Evolutionary conservation across 306 rosid genomes (phyloP).

Genomic region (Corylus heterophylla): DNA sequence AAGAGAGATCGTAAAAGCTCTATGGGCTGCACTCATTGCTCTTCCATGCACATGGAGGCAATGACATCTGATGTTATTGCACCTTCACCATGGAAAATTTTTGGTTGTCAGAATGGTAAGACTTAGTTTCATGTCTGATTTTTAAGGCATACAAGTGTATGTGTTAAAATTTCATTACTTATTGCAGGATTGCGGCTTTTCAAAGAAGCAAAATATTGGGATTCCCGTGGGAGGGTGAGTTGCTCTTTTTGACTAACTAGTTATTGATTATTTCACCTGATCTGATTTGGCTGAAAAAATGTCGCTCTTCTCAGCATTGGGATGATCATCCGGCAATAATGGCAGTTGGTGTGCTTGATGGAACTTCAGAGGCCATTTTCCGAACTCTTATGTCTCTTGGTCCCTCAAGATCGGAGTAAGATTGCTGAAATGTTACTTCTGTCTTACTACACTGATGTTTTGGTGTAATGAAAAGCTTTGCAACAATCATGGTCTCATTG

Average conservation of each 20-base stretch:
- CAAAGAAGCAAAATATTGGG: slow-evolving; percentile 76
- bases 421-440: slow-evolving; percentile 21
- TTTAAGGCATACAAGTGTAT: slow-evolving; percentile 19
- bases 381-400: slow-evolving; percentile 81
- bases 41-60: slow-evolving; percentile 53
- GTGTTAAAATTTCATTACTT: slow-evolving; percentile 20
- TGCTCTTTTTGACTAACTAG: slow-evolving; percentile 19
- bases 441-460: slow-evolving; percentile 11
- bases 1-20: slow-evolving; percentile 51
- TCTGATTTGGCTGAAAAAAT: slow-evolving; percentile 12
- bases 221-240: slow-evolving; percentile 62
- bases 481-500: not conserved
- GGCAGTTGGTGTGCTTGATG: slow-evolving; percentile 89
- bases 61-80: slow-evolving; percentile 79
- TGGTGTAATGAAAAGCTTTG: not conserved
- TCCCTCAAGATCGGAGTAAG: slow-evolving; percentile 86
- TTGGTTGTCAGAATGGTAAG: slow-evolving; percentile 91
- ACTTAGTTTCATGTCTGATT: slow-evolving; percentile 26
- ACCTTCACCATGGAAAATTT: slow-evolving; percentile 91
- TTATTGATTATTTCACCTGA: slow-evolving; percentile 21
- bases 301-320: slow-evolving; percentile 58
- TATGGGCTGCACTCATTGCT: slow-evolving; percentile 43
- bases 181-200: slow-evolving; percentile 78
- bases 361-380: slow-evolving; percentile 84
- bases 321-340: slow-evolving; percentile 84